These are phyloP conservation scores for Pythium utonaiense DNA, from an alignment of 352 stramenopile genomes.

Conservation along the genomic window DNA sequence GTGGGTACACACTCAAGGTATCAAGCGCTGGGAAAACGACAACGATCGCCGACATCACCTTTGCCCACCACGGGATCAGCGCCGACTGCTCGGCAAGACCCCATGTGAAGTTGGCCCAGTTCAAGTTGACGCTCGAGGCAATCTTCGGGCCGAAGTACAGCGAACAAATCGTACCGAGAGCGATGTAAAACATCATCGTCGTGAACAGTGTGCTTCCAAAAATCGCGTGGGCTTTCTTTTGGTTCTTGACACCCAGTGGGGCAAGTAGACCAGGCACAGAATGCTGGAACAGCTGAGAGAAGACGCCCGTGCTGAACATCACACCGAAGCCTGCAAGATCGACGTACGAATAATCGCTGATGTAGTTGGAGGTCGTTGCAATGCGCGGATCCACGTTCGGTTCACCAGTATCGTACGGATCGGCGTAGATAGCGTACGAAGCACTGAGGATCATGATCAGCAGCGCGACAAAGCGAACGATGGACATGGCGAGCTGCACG, in stretches of 20 bases:
- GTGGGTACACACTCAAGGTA: conserved; percentile 88
- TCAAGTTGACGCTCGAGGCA: conserved; percentile 87
- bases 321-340: conserved; percentile 81
- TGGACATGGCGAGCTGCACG: conserved; percentile 84
- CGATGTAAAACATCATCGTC: conserved; percentile 84
- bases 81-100: conserved; percentile 45
- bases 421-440: conserved; percentile 61
- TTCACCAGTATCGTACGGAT: conserved; percentile 56
- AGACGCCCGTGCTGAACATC: conserved; percentile 89
- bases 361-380: conserved; percentile 25
- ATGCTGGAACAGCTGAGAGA: conserved; percentile 90
- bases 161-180: conserved; percentile 66
- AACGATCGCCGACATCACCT: conserved; percentile 71
- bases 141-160: conserved; percentile 85
- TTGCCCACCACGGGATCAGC: conserved; percentile 55
- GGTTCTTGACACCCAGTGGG: conserved; percentile 56
- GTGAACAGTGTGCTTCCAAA: conserved; percentile 82
- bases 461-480: conserved; percentile 85
- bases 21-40: conserved; percentile 89
- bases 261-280: conserved; percentile 84
- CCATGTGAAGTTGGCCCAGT: conserved; percentile 89
- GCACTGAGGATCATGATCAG: conserved; percentile 88
- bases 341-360: conserved; percentile 62
- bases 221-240: conserved; percentile 55
- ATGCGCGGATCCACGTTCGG: conserved; percentile 4